Base-by-base conservation (phyloP, 371 early-diverging fungal species). In the Saksenaea oblongispora region DNA sequence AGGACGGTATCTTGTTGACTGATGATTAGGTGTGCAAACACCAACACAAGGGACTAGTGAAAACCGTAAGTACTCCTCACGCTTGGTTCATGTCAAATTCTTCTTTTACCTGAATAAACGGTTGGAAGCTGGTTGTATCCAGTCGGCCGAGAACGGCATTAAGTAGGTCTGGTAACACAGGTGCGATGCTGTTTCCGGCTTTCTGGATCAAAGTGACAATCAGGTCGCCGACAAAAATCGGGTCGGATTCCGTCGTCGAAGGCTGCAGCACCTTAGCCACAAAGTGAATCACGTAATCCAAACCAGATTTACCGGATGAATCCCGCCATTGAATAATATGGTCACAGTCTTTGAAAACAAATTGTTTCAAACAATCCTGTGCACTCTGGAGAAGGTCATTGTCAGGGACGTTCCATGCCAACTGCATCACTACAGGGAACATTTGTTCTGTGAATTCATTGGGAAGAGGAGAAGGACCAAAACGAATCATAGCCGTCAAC, bases 141-240 rank as follows among this genome's bases (percentile, higher is more conserved):
- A 95, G 76, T 10, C 93, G 87, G 7, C 66, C 66, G 0, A 90
- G 80, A 1, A 94, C 89, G 0, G 93, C 92, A 35, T 84, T 83
- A 56, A 95, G 78, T 34, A 97, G 84, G n/a, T 89, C 84, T 7
- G 93, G 91, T 41, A 95, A 74, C 15, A 91, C 85, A 35, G 91
- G 87, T 1, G 84, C 69, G 8, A 95, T 79, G 18, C 74, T 75
- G 37, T 85, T 81, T 24, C 89, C 89, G 34, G 77, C 89, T 74
- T 94, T 95, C 72, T 90, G 87, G 65, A 95, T 91, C 58, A 95
- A 69, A 60, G 91, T 91, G 9, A 87, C 85, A 51, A 95, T 89
- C 61, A 97, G 71, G 60, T 92, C 91, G 22, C 97, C 97, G n/a
- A 97, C 89, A 80, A 93, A 95, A 22, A 93, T 64, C 1, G 93